Conservation (phyloP, 2,329 filamentous ascomycete species). For the Macrophomina tecta region DNA sequence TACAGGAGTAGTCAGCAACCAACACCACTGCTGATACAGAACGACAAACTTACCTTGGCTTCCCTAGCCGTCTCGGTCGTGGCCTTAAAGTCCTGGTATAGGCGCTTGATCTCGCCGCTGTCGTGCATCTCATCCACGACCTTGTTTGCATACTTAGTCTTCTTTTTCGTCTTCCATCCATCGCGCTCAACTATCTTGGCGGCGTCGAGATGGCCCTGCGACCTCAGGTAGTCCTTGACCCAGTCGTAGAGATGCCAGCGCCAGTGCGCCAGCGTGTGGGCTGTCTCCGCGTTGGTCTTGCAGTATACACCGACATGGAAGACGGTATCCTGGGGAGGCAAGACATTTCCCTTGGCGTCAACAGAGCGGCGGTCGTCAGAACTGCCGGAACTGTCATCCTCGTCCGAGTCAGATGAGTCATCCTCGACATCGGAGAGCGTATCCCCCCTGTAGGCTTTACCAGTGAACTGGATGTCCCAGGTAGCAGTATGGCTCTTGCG, state of each 20-base stretch:
- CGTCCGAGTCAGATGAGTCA: conserved; percentile 30
- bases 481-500: conserved; percentile 71
- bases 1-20: not conserved
- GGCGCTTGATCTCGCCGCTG: conserved; percentile 62
- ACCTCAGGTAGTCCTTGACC: conserved; percentile 67
- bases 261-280: conserved; percentile 78
- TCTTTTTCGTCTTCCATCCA: conserved; percentile 64
- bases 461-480: conserved; percentile 66
- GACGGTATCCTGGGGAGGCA: conserved; percentile 52
- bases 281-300: conserved; percentile 69
- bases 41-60: conserved; percentile 18
- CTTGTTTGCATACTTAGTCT: conserved; percentile 65
- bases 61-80: conserved; percentile 65
- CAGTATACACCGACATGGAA: conserved; percentile 64
- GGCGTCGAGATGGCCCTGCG: conserved; percentile 63
- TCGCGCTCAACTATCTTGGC: conserved; percentile 66
- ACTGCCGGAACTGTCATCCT: conserved; percentile 39
- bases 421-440: conserved; percentile 67
- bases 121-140: conserved; percentile 70
- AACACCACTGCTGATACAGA: too few species aligned
- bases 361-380: conserved; percentile 49
- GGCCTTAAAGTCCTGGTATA: conserved; percentile 71
- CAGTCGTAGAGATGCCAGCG: conserved; percentile 74
- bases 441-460: conserved; percentile 68
- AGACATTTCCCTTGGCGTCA: conserved; percentile 55